These are phyloP conservation scores for Wallacemonas rigidus DNA, from an alignment of 208 protist species.

Conservation along the genomic window DNA sequence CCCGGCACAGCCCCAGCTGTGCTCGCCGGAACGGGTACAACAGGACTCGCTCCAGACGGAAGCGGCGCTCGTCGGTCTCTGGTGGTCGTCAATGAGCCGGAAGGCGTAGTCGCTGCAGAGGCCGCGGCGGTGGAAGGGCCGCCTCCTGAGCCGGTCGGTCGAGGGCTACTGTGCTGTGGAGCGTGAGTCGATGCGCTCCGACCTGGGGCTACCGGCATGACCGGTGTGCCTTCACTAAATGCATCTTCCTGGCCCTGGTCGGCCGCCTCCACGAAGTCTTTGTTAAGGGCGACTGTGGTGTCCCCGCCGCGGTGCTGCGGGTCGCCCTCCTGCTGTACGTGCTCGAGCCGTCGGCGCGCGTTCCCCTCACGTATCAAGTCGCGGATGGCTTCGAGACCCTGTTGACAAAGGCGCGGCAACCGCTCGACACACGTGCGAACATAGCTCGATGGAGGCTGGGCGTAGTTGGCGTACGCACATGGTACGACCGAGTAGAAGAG, in stretches of 20 bases:
- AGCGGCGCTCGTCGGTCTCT: no score
- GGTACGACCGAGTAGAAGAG: conserved; percentile 22
- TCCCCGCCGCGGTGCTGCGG: neutral
- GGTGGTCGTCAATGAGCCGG: no score
- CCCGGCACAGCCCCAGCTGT: no score
- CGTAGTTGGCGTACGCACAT: conserved; percentile 72
- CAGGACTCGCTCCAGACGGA: no score
- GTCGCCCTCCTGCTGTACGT: neutral
- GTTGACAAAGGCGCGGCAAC: conserved; percentile 46
- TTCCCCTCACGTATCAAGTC: conserved; percentile 28
- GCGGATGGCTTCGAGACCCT: conserved; percentile 59
- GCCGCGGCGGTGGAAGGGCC: no score
- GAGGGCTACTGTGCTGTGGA: neutral
- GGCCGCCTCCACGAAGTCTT: no score
- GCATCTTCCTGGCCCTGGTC: no score
- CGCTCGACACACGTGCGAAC: conserved; percentile 39
- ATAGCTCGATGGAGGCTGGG: conserved; percentile 41
- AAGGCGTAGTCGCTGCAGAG: no score
- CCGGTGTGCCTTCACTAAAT: no score
- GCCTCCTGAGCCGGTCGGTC: neutral
- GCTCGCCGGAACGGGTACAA: no score
- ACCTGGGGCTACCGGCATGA: no score
- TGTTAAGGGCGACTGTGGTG: neutral
- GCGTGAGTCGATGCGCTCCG: neutral
- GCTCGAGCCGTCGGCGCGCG: conserved; percentile 13